Conservation (phyloP, 2,329 filamentous ascomycete genomes). For the Emergomyces orientalis region DNA sequence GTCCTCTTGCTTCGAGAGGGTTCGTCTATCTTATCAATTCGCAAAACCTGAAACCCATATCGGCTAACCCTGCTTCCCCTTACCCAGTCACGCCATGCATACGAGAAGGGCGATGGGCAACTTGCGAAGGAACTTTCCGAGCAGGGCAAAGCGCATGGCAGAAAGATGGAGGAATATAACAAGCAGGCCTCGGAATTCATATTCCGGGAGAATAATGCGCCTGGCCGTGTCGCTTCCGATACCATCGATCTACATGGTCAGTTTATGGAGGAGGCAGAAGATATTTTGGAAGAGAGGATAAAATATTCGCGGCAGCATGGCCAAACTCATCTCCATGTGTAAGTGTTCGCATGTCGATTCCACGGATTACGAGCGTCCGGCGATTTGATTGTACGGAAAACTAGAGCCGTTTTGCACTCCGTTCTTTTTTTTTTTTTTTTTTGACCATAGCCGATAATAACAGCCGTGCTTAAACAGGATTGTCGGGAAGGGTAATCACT, state of each 20-base stretch:
- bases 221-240: conserved; percentile 63
- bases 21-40: conserved; percentile 29
- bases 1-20: conserved; percentile 63
- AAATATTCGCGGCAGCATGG: conserved; percentile 62
- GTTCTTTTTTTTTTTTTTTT: background rate
- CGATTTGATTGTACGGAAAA: background rate
- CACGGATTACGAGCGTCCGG: background rate
- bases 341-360: conserved; percentile 20
- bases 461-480: conserved; percentile 44
- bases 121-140: conserved; percentile 75
- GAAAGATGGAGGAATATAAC: conserved; percentile 81
- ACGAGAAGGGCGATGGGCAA: conserved; percentile 71
- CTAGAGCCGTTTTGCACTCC: background rate
- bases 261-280: conserved; percentile 88
- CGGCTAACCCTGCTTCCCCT: background rate
- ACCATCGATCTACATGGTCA: conserved; percentile 92
- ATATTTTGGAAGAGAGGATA: conserved; percentile 79
- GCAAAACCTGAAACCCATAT: background rate
- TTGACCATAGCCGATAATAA: background rate
- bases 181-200: conserved; percentile 86
- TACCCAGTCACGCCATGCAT: conserved; percentile 61
- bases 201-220: conserved; percentile 87
- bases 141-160: conserved; percentile 74
- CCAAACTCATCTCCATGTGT: conserved; percentile 77
- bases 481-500: conserved; percentile 92